A percentile compares a stretch with the other conserved stretches of the same genome.
Conservation (phyloP, 2,329 filamentous ascomycete species). For the Aspergillus caelatus region DNA sequence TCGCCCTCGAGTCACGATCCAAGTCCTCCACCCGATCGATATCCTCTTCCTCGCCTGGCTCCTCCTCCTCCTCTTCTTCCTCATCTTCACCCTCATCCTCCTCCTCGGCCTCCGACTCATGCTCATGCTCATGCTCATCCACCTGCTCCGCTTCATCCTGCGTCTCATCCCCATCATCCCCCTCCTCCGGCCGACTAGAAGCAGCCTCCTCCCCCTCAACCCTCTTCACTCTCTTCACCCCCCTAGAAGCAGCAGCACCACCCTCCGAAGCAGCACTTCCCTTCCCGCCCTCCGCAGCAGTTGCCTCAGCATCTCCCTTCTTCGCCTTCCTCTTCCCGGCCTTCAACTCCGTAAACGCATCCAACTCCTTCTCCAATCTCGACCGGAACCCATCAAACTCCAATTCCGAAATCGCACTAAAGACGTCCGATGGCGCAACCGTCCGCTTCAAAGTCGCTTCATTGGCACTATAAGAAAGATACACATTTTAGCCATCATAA, state of each 20-base stretch:
- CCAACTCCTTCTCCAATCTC: conserved; percentile 62
- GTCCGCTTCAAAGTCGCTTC: conserved; percentile 66
- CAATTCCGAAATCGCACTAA: conserved; percentile 61
- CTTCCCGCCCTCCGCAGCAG: conserved; percentile 24
- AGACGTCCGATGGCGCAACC: conserved; percentile 62
- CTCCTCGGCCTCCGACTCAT: conserved; percentile 29
- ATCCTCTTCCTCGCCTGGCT: conserved; percentile 34
- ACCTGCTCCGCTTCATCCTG: conserved; percentile 17
- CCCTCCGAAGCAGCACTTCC: conserved; percentile 27
- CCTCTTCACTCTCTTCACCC: conserved; percentile 23
- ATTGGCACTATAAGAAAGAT: conserved; percentile 53
- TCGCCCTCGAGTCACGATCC: conserved; percentile 31
- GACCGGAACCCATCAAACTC: conserved; percentile 64
- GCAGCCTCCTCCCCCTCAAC: conserved; percentile 22
- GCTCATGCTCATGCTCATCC: conserved; percentile 30
- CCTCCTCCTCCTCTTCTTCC: conserved; percentile 22
- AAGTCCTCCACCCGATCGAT: conserved; percentile 42
- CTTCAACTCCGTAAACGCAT: conserved; percentile 48
- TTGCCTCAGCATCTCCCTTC: conserved; percentile 37
- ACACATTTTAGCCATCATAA: conserved; percentile 10
- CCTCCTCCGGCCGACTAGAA: conserved; percentile 16
- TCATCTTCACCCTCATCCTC: conserved; percentile 31
- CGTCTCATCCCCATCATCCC: conserved; percentile 26
- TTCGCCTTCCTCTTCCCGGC: conserved; percentile 51
- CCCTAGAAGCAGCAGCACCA: conserved; percentile 19